Base-by-base conservation (phyloP, 2,329 filamentous ascomycete genomes). In the Hypoxylon sp. region DNA sequence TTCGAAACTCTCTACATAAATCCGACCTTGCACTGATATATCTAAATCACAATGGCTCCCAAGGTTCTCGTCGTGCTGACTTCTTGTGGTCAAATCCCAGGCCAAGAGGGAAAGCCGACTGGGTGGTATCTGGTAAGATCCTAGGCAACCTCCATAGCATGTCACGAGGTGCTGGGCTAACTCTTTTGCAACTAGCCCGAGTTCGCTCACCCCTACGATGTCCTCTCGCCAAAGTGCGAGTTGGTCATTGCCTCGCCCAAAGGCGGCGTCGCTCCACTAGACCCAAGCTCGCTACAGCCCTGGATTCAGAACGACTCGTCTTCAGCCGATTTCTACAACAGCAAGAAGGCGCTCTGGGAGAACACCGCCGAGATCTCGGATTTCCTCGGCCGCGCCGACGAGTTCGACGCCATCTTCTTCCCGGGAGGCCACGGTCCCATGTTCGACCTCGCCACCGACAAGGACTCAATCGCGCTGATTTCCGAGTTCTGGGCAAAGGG, bases 11-110 rank as follows among this genome's bases (percentile, higher is more conserved):
- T 33, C 30, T 3, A 33, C 30, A 14, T 11, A 33, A 33, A 33
- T 33, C 3, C 16, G 18, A 40, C 7, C 7, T 20, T 18, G 16
- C 18, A 7, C 36, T 40, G 9, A 40, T 20, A 40, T 11, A 20
- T 14, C 22, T 24, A 4, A 14, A 14, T 7, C 11, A 11, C 42
- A 62, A 85, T 85, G 82, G 79, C 81, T 32, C 82, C 81, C 72
- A 90, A 90, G 76, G 79, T 92, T 69, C 89, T 93, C 80, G 79
- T 92, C 76, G 87, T 93, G 61, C 86, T 93, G 67, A 91, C 88
- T 69, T 92, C 89, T 67, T 83, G 85, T 75, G 77, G 76, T 16
- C 32, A 57, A 14, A 57, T 57, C 24, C 32, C 38, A 7, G 44
- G 30, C 74, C 78, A 80, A 75, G 81, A 87, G 46, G 80, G 79